Conservation (phyloP, 768 basidiomycete genomes). For the Boletus barrowsii region DNA sequence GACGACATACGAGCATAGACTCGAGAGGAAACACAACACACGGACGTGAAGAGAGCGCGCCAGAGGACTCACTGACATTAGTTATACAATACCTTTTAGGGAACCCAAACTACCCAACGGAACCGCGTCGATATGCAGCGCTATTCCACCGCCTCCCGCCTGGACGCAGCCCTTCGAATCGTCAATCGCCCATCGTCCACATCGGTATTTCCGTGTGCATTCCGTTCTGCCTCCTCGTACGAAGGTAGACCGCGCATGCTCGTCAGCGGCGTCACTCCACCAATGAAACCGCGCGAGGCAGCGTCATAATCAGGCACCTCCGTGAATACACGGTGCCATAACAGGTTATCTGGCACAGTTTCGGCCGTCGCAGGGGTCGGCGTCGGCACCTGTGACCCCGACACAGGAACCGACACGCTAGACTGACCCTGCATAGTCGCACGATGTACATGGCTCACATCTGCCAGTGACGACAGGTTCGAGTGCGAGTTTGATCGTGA, state of each 20-base stretch:
- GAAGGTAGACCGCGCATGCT: slow-evolving; percentile 78
- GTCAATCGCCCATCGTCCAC: slow-evolving; percentile 10
- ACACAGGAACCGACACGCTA: neutral
- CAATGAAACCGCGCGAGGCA: slow-evolving; percentile 84
- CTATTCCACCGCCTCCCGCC: neutral
- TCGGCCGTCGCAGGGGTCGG: slow-evolving; percentile 10
- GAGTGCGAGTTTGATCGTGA: slow-evolving; percentile 36
- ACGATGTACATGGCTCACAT: slow-evolving; percentile 1
- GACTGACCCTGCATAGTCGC: neutral
- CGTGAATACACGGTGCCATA: slow-evolving; percentile 63
- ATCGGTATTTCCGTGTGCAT: neutral
- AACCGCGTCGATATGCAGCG: neutral
- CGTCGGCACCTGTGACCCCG: neutral
- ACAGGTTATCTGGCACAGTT: slow-evolving; percentile 28
- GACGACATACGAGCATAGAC: neutral
- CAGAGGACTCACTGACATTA: neutral
- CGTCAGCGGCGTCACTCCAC: slow-evolving; percentile 82
- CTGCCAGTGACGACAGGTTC: slow-evolving; percentile 22
- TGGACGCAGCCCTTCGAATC: neutral
- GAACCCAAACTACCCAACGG: neutral
- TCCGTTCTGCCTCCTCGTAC: slow-evolving; percentile 67
- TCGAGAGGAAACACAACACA: neutral
- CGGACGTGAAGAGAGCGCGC: neutral
- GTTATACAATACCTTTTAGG: too few relatives aligned
- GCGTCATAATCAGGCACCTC: slow-evolving; percentile 85